Evolutionary conservation across 352 stramenopile genomes (phyloP), one percentile per base, ranked within the genome.

Genomic region (Globisporangium acanthophoron): DNA sequence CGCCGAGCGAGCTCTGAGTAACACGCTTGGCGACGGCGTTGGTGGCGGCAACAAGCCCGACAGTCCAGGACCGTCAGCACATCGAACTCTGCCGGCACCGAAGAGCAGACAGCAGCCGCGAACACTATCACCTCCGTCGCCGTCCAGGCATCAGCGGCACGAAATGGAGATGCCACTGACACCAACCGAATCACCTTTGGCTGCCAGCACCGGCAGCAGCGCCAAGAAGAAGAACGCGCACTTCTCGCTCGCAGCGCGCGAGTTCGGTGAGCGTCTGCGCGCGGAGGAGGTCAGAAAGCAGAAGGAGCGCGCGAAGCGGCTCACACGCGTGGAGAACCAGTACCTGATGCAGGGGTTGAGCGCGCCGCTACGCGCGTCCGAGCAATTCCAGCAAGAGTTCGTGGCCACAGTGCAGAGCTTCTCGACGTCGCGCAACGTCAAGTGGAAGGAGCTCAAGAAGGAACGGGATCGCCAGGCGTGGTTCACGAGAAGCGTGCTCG

Each of bases 321-420:
- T 71, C 50, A 64, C 76, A 41, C 54, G 56, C 18, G 59, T 73
- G 0, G 73, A 85, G 56, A 81, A 84, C 46, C 77, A 85, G 46
- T 87, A 79, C 40, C 54, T 73, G 15, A 63, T 59, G 2, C 35
- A 40, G 9, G 35, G 35, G 7, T 52, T 85, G 41, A 69, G 64
- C 45, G 59, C 69, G 24, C 49, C 62, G 2, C 46, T 81, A 9
- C 69, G 74, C 4, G 71, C 71, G 11, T 44, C 73, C 0, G 71
- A 80, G 15, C 61, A 66, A 5, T 88, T 90, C 54, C 76, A 90
- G 53, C 62, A 86, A 29, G 76, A 80, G 16, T 90, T 90, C 54
- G 80, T 88, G 43, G 69, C 69, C 24, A 80, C 67, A 0, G 58
- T 90, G 54, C 75, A 77, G 8, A 66, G 64, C 31, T 90, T 90